phyloP scores from a whole-genome alignment of 768 basidiomycete species.

The Hemileccinum impolitum region DNA sequence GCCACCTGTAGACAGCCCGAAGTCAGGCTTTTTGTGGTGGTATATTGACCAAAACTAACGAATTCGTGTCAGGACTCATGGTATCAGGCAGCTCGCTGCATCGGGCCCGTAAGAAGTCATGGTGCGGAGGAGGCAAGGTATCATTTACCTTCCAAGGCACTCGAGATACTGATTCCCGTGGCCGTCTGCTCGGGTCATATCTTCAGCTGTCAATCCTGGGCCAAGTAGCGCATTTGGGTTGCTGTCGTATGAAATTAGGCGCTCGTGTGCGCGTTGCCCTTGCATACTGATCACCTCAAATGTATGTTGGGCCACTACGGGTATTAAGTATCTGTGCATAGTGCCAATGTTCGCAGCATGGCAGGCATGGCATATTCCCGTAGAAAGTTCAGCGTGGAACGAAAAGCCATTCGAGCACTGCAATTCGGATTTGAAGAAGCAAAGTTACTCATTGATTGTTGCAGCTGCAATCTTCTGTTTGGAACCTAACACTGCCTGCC shows the following conservation, averaged over 20 bases:
- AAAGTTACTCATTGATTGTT: not conserved
- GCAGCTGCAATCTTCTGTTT: not conserved
- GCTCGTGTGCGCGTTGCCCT: not conserved
- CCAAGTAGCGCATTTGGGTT: no score
- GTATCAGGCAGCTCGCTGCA: not conserved
- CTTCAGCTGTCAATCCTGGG: not conserved
- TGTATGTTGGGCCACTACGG: not conserved
- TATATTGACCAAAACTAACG: constrained; percentile 1
- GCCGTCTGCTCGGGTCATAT: not conserved
- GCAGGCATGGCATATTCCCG: not conserved
- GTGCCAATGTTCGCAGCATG: not conserved
- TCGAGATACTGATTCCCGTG: accelerated
- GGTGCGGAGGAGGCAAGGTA: not conserved
- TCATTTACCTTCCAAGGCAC: not conserved
- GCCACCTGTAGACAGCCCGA: not conserved
- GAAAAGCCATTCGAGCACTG: no score
- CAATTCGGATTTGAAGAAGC: not conserved
- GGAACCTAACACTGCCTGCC: not conserved
- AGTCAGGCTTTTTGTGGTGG: not conserved
- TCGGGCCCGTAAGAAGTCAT: not conserved
- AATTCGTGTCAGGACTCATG: not conserved
- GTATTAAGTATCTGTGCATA: not conserved
- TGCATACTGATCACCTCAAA: not conserved
- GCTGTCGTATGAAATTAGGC: not conserved
- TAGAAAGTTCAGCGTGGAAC: not conserved